Conservation (phyloP, 805 yeast species). For the Danielia reshetovae region DNA sequence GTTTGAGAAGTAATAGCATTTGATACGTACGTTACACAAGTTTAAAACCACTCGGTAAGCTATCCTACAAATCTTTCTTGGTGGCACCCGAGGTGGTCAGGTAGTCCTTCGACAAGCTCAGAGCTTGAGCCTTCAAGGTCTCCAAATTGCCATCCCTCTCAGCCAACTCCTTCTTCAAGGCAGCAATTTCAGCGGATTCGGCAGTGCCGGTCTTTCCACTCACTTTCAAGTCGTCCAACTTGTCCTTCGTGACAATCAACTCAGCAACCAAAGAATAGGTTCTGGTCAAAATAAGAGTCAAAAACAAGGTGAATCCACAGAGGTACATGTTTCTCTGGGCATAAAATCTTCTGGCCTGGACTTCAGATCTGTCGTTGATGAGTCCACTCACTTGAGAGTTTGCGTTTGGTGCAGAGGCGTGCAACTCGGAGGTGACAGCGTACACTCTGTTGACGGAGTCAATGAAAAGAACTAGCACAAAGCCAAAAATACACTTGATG, state of each 20-base stretch:
- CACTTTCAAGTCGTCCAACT: constrained; percentile 36
- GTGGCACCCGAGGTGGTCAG: constrained; percentile 29
- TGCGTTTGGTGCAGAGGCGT: constrained; percentile 24
- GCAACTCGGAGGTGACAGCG: constrained; percentile 61
- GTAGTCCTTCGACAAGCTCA: constrained; percentile 61
- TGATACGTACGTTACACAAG: neutral
- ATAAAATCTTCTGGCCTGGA: constrained; percentile 87
- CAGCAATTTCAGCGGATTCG: constrained; percentile 35
- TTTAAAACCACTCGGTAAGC: neutral
- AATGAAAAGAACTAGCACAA: constrained; percentile 76
- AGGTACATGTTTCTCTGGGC: constrained; percentile 95
- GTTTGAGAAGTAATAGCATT: constrained; percentile 26
- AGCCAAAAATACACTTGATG: constrained; percentile 76
- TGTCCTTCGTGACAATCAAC: constrained; percentile 61
- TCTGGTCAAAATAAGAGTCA: constrained; percentile 80
- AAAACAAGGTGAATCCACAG: constrained; percentile 90
- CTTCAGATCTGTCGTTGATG: constrained; percentile 66
- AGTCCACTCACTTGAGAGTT: constrained; percentile 17
- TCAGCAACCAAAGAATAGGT: constrained; percentile 79
- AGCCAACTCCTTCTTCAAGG: constrained; percentile 43
- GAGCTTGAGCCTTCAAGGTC: constrained; percentile 70
- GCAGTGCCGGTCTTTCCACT: constrained; percentile 19
- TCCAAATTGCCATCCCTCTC: constrained; percentile 64
- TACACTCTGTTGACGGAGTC: constrained; percentile 86
- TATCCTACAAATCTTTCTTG: neutral